A percentile compares a stretch with the other conserved stretches of the same genome.
Evolutionary conservation across 768 basidiomycete genomes (phyloP).

Genomic region (Thelephora aurantiotincta): DNA sequence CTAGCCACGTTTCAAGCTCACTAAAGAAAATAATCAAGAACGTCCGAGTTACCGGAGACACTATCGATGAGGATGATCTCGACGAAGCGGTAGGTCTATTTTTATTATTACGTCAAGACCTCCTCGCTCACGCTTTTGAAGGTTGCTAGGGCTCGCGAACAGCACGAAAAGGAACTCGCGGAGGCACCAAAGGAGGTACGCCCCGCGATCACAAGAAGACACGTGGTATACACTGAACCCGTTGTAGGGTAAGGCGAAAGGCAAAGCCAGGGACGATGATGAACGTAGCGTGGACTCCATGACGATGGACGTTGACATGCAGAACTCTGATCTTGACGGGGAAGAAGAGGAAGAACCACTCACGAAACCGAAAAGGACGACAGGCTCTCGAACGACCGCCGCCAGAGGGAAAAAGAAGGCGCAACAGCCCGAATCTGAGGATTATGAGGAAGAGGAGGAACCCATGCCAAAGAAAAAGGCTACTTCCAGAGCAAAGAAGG

Average conservation of each 20-base stretch:
- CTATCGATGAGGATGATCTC: constrained; percentile 58
- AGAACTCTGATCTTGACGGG: constrained; percentile 40
- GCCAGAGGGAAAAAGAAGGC: constrained; percentile 25
- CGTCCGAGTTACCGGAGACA: constrained; percentile 48
- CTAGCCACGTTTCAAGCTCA: constrained; percentile 51
- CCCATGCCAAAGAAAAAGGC: constrained; percentile 17
- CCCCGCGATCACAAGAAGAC: not conserved
- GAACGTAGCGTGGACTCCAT: constrained; percentile 47
- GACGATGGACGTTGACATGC: constrained; percentile 44
- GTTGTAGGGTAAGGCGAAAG: constrained; percentile 21
- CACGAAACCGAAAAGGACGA: constrained; percentile 29
- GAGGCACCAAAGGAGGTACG: constrained; percentile 22
- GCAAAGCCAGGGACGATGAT: constrained; percentile 38
- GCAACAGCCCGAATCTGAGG: not conserved
- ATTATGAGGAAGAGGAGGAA: constrained; percentile 10
- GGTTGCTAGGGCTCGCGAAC: constrained; percentile 59
- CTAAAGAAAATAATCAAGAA: constrained; percentile 52
- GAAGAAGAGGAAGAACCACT: constrained; percentile 34
- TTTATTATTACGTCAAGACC: not conserved
- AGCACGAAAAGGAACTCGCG: constrained; percentile 48
- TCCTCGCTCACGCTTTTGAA: constrained; percentile 13
- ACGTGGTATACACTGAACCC: not conserved
- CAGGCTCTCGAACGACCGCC: constrained; percentile 32
- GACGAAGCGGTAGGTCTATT: constrained; percentile 48
- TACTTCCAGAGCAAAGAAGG: constrained; percentile 18